Percentiles rank a stretch among this genome's conserved stretches.
Conservation (phyloP, 805 yeast species). For the Kodamaea neixiangensis region DNA sequence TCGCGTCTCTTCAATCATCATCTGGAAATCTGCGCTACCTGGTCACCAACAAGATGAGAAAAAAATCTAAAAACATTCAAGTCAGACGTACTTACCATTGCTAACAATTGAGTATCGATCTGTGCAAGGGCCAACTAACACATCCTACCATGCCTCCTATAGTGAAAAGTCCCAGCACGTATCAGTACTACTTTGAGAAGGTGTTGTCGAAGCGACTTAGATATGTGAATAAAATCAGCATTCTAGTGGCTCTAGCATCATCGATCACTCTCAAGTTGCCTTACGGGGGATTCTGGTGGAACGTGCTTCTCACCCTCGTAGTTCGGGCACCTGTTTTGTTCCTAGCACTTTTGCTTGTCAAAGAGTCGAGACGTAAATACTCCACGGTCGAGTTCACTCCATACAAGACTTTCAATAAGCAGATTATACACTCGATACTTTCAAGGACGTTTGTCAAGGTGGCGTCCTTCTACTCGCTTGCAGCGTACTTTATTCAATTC, state of each 20-base stretch:
- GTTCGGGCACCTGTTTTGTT: constrained; percentile 34
- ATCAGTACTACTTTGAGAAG: constrained; percentile 28
- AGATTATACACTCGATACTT: constrained; percentile 24
- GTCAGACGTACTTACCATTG: neutral
- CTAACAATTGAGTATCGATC: neutral
- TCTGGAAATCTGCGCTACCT: constrained; percentile 2
- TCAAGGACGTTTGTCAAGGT: constrained; percentile 20
- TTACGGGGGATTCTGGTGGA: constrained; percentile 34
- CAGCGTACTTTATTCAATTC: constrained; percentile 24
- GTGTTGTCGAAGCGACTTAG: constrained; percentile 37
- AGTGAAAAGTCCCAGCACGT: constrained; percentile 16
- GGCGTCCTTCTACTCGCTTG: constrained; percentile 21
- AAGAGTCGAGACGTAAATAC: constrained; percentile 23
- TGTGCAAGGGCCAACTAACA: neutral
- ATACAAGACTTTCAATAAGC: constrained; percentile 36
- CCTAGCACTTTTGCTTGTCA: constrained; percentile 28
- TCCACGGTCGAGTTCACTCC: constrained; percentile 34
- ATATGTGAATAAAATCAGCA: constrained; percentile 33
- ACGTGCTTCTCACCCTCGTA: constrained; percentile 23
- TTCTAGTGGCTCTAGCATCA: constrained; percentile 26
- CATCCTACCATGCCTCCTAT: constrained; percentile 2
- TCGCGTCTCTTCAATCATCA: too few relatives aligned
- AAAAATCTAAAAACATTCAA: constrained; percentile 1
- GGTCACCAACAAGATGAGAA: constrained; percentile 1
- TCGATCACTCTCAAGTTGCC: constrained; percentile 31